Evolutionary conservation across 768 basidiomycete genomes (phyloP).

Genomic region (Kwoniella newhampshirensis): DNA sequence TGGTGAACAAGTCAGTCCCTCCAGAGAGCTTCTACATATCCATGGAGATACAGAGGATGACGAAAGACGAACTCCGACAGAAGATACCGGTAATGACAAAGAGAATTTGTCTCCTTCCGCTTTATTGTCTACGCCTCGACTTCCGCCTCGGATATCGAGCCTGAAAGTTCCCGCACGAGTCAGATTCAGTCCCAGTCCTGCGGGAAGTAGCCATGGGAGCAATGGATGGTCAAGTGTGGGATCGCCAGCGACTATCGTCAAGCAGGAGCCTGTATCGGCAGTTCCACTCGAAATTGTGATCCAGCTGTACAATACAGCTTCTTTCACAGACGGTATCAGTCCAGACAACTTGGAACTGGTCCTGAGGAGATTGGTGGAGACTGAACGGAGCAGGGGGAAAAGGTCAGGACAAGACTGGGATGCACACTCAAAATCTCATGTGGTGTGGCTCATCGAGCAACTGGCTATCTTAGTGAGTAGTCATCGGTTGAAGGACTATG

Average conservation of each 20-base stretch:
- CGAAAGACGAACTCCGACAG: slow-evolving; percentile 3
- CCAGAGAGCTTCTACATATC: not conserved
- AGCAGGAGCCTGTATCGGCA: not conserved
- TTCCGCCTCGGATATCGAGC: slow-evolving; percentile 3
- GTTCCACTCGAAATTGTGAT: not conserved
- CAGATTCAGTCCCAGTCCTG: not conserved
- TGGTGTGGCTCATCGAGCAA: slow-evolving; percentile 26
- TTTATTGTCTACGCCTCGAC: not conserved
- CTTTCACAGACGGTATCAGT: not conserved
- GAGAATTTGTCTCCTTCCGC: not conserved
- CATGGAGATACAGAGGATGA: not conserved
- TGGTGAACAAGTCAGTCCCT: slow-evolving; percentile 19
- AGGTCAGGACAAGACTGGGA: slow-evolving; percentile 7
- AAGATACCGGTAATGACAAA: not conserved
- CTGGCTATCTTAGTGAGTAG: slow-evolving; percentile 18
- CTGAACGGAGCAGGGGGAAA: slow-evolving; percentile 3
- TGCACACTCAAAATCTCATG: slow-evolving; percentile 5
- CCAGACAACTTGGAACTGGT: slow-evolving; percentile 4
- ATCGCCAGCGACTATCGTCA: not conserved
- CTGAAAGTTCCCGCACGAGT: not conserved
- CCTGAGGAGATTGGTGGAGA: slow-evolving; percentile 3
- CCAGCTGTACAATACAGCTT: not conserved
- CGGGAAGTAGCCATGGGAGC: too few relatives aligned
- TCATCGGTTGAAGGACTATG: too few relatives aligned
- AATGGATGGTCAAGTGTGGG: not conserved